Conservation (phyloP, 345 rosid species). For the Rhodamnia argentea region DNA sequence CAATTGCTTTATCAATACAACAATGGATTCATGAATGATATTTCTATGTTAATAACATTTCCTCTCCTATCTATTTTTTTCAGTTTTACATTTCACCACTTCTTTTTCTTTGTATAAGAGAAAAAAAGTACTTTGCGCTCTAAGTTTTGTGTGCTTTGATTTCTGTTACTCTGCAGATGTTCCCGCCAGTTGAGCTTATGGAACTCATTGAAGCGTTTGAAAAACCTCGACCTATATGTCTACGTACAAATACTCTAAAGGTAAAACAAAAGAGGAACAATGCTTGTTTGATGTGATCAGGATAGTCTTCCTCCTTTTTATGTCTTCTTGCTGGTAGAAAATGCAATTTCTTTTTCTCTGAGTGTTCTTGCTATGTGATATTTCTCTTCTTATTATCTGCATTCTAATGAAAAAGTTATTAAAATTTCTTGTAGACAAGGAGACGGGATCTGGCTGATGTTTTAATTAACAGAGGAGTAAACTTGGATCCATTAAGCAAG, state of each 20-base stretch:
- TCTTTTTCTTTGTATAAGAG: neutral
- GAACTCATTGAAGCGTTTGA: conserved; percentile 93
- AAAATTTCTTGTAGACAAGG: conserved; percentile 36
- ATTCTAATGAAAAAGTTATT: neutral
- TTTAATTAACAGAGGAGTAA: conserved; percentile 89
- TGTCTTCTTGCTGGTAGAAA: neutral
- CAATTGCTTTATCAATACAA: neutral
- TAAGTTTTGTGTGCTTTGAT: neutral
- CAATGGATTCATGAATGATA: neutral
- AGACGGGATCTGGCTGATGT: conserved; percentile 95
- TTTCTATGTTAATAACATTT: neutral
- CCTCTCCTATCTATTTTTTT: neutral
- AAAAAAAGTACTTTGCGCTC: neutral
- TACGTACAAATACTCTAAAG: conserved; percentile 88
- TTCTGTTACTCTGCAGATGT: conserved; percentile 47
- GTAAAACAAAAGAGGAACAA: conserved; percentile 19
- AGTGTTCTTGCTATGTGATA: conserved; percentile 5
- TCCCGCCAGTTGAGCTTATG: conserved; percentile 84
- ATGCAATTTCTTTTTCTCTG: neutral
- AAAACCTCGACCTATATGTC: conserved; percentile 79
- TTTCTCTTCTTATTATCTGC: neutral
- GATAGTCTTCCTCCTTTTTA: neutral
- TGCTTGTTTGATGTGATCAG: neutral
- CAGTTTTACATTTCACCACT: neutral
- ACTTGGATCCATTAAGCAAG: conserved; percentile 86